Base-by-base conservation (phyloP, 2,329 filamentous ascomycete species). In the Cercospora janseana region DNA sequence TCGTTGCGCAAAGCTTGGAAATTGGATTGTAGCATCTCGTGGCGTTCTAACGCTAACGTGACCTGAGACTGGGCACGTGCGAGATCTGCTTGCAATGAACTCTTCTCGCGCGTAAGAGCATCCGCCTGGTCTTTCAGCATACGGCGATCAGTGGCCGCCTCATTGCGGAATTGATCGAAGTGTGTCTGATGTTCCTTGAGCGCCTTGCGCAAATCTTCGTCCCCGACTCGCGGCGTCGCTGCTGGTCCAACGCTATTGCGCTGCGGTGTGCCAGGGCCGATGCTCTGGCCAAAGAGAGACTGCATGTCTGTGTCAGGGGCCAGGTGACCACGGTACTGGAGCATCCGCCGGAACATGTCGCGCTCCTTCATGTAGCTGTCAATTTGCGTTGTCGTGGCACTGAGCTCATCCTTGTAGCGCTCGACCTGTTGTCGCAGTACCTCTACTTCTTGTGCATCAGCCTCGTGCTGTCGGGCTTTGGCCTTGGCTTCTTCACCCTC, bases 261-360 rank as follows among this genome's bases (percentile, higher is more conserved):
- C 13, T 69, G 64, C 10, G 74, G 73, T 15, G 72, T 75, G 10
- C 66, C 68, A n/a, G 75, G 75, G 15, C 69, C 66, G 24, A 86
- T 72, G 13, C 87, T 87, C 60, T 85, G 82, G 1, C 86, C 88
- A 64, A 94, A 84, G 42, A 83, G 76, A 1, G 84, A 84, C 12
- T 80, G 78, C 32, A 86, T 75, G 53, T 90, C 85, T 9, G 66
- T 80, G 66, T 65, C 79, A 63, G 64, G 76, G 67, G 72, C 83
- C 69, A 79, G 51, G 51, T 82, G 79, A 13, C 82, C 81, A 51
- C 83, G 79, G 55, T 93, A 87, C 59, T 92, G 87, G 23, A 96
- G 80, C 75, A 97, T 91, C 45, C 91, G 89, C 16, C 92, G 85
- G 83, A 96, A 97, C 82, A 96, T 96, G 66, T 98, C 92, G 55